phyloP scores from a whole-genome alignment of 2,329 filamentous ascomycete genomes.

The Dactylellina sp. region DNA sequence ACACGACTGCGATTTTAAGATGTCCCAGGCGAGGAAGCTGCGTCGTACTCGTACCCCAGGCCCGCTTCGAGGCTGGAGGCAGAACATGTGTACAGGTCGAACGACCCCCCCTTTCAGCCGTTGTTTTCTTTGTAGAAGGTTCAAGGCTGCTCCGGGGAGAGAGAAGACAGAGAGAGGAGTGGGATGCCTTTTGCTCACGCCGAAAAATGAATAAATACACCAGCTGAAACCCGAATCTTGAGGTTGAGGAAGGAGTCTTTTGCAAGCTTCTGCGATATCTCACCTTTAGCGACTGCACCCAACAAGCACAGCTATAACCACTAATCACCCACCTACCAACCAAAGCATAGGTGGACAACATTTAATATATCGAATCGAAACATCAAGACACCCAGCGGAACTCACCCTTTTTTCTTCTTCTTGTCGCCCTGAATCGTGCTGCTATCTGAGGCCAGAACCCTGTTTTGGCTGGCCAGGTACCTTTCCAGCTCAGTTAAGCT shows the following conservation, averaged over 20 bases:
- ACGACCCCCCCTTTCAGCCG: slow-evolving; percentile 48
- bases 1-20: slow-evolving; percentile 40
- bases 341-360: background rate
- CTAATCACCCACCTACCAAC: slow-evolving; percentile 19
- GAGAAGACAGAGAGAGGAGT: slow-evolving; percentile 6
- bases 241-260: slow-evolving; percentile 18
- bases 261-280: slow-evolving; percentile 5
- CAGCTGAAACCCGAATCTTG: slow-evolving; percentile 19
- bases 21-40: slow-evolving; percentile 55
- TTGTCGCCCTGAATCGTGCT: slow-evolving; percentile 29
- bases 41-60: slow-evolving; percentile 4
- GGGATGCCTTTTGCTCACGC: slow-evolving; percentile 30
- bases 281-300: slow-evolving; percentile 11
- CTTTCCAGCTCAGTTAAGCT: slow-evolving; percentile 26
- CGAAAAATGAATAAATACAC: slow-evolving; percentile 45
- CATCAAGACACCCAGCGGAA: slow-evolving; percentile 43
- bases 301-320: too few species aligned
- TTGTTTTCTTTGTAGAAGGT: background rate
- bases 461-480: slow-evolving; percentile 39
- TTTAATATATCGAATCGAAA: background rate
- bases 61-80: slow-evolving; percentile 46
- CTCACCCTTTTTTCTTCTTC: slow-evolving; percentile 34
- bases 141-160: too few species aligned
- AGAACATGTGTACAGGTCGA: slow-evolving; percentile 56
- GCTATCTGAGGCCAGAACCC: slow-evolving; percentile 17